Percentiles rank a stretch among this genome's conserved stretches.
These are phyloP conservation scores for Brettanomyces sp. DNA, from an alignment of 805 yeast species.

Conservation along the genomic window DNA sequence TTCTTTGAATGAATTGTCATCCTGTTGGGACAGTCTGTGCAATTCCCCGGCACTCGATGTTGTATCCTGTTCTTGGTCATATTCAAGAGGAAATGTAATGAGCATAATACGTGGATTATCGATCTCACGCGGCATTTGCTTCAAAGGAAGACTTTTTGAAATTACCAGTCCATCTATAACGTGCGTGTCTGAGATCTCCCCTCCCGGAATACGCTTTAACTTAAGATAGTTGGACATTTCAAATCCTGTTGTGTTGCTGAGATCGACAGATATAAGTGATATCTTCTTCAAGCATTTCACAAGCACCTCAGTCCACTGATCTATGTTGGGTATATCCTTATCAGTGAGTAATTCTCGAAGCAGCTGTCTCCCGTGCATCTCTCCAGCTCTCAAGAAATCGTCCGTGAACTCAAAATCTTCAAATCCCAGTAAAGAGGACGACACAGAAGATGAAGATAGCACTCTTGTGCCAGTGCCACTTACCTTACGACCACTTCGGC, in stretches of 20 bases:
- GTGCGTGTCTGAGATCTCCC: constrained; percentile 47
- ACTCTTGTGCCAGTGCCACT: neutral
- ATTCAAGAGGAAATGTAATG: constrained; percentile 84
- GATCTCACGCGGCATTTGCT: constrained; percentile 61
- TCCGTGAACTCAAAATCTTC: constrained; percentile 22
- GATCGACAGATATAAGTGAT: constrained; percentile 49
- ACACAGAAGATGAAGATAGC: no score
- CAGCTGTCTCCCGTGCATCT: constrained; percentile 40
- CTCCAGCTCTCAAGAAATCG: constrained; percentile 26
- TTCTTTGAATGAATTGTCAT: neutral
- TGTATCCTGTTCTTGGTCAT: constrained; percentile 39
- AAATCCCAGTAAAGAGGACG: constrained; percentile 6
- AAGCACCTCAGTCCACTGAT: constrained; percentile 53
- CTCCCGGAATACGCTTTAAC: constrained; percentile 77
- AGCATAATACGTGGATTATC: constrained; percentile 67
- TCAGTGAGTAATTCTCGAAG: constrained; percentile 54
- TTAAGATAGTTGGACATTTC: constrained; percentile 88
- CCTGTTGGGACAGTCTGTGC: no score
- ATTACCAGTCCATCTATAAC: constrained; percentile 74
- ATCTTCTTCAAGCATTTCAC: constrained; percentile 43
- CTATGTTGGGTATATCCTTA: constrained; percentile 40
- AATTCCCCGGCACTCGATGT: constrained; percentile 4
- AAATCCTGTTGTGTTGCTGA: constrained; percentile 58
- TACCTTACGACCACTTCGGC: neutral
- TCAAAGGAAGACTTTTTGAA: constrained; percentile 74